Base-by-base conservation (phyloP, 2,329 filamentous ascomycete species). In the Catunica adiposa region DNA sequence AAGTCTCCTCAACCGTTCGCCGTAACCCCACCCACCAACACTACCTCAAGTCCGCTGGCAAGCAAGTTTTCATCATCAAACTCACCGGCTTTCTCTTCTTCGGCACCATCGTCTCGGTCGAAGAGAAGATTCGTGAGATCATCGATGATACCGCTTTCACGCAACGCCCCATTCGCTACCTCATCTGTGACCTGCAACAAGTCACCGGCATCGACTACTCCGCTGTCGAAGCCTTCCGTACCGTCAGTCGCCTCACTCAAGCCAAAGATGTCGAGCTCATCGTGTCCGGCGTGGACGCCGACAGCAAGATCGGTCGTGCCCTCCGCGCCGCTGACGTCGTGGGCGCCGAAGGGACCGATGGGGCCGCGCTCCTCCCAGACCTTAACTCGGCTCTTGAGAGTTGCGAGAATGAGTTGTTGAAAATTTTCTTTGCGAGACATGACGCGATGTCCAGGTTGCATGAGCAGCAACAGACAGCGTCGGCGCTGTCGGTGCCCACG, bases 11-110 rank as follows among this genome's bases (percentile, higher is more conserved):
- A 1, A 96, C 92, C 0, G 92, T 98, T 26, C 79, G 92, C 54
- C 82, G 92, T 55, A 94, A 95, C 61, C 86, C 87, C 0, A 82
- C 89, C 2, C 92, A 98, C 63, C 83, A 89, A 59, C 81, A 85
- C 58, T 98, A 92, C 64, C 73, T 98, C 3, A 82, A 83, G 59
- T 78, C 90, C 61, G 89, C 92, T 15, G 89, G 90, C 2, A 78
- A 80, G 31, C 92, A 98, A 66, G 92, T 94, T 34, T 84, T 86
- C 58, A 82, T 97, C 52, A 84, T 94, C 63, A 97, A 97, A 67
- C 76, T 98, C 15, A 84, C 86, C 0, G 90, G 92, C 0, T 97
- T 90, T 64, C 78, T 98, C n/a, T 98, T 98, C 73, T 98, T 98
- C 62, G 92, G 92, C 15, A 97, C 89, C 2, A 95, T 98, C 61